Percentiles rank a stretch among this genome's conserved stretches.
These are phyloP conservation scores for Aureobasidium vineae DNA, from an alignment of 2,329 filamentous ascomycete species.

Conservation along the genomic window DNA sequence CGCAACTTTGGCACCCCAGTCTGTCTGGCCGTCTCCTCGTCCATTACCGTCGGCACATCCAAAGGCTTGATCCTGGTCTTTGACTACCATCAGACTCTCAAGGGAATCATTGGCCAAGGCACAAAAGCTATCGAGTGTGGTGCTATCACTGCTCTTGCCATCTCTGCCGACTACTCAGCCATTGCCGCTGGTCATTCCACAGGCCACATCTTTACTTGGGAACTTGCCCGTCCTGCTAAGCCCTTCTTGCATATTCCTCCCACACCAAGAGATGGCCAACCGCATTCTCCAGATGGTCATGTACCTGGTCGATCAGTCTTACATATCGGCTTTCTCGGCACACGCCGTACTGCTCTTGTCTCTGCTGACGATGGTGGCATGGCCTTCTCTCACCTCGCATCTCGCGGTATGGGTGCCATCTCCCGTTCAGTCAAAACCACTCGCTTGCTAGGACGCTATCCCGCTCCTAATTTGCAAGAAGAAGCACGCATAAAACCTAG, in stretches of 20 bases:
- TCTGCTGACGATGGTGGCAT: constrained; percentile 94
- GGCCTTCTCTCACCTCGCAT: constrained; percentile 97
- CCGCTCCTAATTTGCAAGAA: constrained; percentile 61
- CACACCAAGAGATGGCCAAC: constrained; percentile 63
- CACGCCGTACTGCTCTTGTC: constrained; percentile 87
- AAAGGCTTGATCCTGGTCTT: constrained; percentile 95
- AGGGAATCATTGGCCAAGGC: constrained; percentile 88
- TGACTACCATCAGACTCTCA: constrained; percentile 94
- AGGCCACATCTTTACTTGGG: constrained; percentile 96
- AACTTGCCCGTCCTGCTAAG: constrained; percentile 73
- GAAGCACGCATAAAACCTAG: constrained; percentile 81
- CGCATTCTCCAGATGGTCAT: constrained; percentile 77
- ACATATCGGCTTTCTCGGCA: constrained; percentile 93
- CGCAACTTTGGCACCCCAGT: constrained; percentile 91
- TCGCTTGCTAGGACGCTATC: constrained; percentile 87
- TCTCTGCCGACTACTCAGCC: constrained; percentile 91
- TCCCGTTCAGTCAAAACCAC: constrained; percentile 85
- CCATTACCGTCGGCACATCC: constrained; percentile 86
- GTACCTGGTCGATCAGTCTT: constrained; percentile 72
- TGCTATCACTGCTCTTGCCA: constrained; percentile 77
- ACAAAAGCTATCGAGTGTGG: constrained; percentile 94
- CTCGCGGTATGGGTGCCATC: constrained; percentile 81
- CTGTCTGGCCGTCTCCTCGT: constrained; percentile 81
- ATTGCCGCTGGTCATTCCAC: constrained; percentile 86
- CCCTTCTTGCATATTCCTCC: constrained; percentile 88